Conservation (phyloP, 257 asterid genomes). For the Scutellaria barbata region DNA sequence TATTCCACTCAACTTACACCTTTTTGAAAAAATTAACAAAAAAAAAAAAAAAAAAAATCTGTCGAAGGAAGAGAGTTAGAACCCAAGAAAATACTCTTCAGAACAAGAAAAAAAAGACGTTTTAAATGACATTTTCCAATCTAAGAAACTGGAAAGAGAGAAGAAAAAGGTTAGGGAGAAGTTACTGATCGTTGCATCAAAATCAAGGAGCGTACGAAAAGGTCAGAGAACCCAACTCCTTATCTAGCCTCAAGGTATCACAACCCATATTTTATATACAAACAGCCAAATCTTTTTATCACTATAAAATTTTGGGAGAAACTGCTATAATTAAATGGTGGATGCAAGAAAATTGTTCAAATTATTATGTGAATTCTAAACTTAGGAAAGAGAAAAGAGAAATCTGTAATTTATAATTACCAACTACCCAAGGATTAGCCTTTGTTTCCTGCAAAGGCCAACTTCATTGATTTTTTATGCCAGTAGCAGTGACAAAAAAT, state of each 20-base stretch:
- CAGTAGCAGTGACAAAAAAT: conserved; percentile 1
- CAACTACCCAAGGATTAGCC: background rate
- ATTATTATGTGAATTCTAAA: background rate
- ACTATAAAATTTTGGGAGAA: background rate
- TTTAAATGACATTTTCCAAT: background rate
- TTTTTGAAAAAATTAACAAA: too few species aligned
- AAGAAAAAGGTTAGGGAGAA: background rate
- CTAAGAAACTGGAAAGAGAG: background rate
- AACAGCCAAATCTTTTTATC: background rate
- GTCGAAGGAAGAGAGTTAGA: too few species aligned
- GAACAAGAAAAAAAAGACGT: too few species aligned
- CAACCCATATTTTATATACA: too few species aligned
- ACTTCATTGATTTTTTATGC: background rate
- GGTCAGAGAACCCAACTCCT: background rate
- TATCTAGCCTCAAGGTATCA: too few species aligned
- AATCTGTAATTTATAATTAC: background rate
- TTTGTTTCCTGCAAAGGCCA: background rate
- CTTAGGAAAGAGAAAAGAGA: background rate
- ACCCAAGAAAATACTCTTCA: too few species aligned
- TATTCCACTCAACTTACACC: too few species aligned
- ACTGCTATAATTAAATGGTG: background rate
- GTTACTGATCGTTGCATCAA: background rate
- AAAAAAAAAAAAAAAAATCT: too few species aligned
- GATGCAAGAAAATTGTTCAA: too few species aligned
- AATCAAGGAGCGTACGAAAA: background rate